A percentile compares a stretch with the other conserved stretches of the same genome.
phyloP scores from a whole-genome alignment of 768 basidiomycete genomes.

The Lanmaoa rubissima region DNA sequence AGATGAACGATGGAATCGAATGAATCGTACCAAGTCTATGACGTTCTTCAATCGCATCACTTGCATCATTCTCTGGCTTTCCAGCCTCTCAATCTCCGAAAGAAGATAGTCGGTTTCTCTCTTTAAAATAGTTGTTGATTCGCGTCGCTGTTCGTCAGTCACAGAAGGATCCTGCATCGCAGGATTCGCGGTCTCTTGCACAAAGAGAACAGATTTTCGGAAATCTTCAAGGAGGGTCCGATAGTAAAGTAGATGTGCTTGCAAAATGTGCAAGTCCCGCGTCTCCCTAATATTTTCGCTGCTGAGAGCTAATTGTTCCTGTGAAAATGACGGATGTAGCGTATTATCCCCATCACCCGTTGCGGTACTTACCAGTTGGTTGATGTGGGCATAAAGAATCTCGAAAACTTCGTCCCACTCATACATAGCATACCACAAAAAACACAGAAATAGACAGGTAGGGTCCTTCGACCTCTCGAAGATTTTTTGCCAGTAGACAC shows the following conservation, averaged over 20 bases:
- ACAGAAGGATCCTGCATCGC: conserved; percentile 35
- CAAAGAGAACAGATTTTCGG: conserved; percentile 48
- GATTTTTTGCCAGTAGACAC: conserved; percentile 35
- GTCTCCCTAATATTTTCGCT: conserved; percentile 45
- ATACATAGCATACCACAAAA: conserved; percentile 60
- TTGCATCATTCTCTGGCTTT: conserved; percentile 33
- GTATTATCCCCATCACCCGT: not conserved
- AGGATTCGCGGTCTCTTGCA: conserved; percentile 48
- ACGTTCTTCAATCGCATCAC: conserved; percentile 32
- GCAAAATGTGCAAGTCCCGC: conserved; percentile 52
- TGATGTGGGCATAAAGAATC: conserved; percentile 48
- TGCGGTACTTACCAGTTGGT: conserved; percentile 41
- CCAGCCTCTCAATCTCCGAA: conserved; percentile 49
- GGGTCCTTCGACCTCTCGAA: conserved; percentile 39
- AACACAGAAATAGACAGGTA: conserved; percentile 51
- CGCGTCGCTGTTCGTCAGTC: conserved; percentile 1
- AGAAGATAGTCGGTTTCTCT: conserved; percentile 48
- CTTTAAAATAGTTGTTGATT: conserved; percentile 37
- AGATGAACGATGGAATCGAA: not conserved
- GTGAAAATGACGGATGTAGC: not conserved
- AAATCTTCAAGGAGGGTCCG: conserved; percentile 54
- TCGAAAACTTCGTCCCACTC: conserved; percentile 63
- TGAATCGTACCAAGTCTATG: conserved; percentile 30
- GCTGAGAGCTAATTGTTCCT: conserved; percentile 47
- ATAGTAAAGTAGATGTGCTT: conserved; percentile 59